phyloP scores from a whole-genome alignment of 352 stramenopile genomes.

The Pythium sp. region DNA sequence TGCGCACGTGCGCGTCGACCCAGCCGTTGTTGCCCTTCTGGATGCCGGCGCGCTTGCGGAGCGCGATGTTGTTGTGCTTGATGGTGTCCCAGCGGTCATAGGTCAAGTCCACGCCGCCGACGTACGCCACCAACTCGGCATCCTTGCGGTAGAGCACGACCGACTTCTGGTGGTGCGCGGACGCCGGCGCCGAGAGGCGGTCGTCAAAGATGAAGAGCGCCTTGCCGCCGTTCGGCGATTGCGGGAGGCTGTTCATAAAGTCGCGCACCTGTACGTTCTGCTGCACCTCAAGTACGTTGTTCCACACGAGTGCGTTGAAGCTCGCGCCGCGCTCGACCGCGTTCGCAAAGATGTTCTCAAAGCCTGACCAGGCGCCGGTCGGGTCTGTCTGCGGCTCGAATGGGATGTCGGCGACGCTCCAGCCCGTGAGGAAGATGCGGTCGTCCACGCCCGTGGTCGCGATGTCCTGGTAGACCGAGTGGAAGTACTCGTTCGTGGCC shows the following conservation, averaged over 20 bases:
- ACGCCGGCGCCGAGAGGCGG: slow-evolving; percentile 20
- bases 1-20: slow-evolving; percentile 44
- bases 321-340: slow-evolving; percentile 33
- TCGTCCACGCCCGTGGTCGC: slow-evolving; percentile 27
- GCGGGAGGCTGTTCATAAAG: slow-evolving; percentile 53
- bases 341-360: slow-evolving; percentile 31
- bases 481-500: slow-evolving; percentile 47
- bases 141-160: slow-evolving; percentile 16
- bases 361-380: slow-evolving; percentile 28
- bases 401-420: slow-evolving; percentile 53
- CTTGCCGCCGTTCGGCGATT: slow-evolving; percentile 22
- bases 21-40: slow-evolving; percentile 42
- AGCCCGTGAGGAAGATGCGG: slow-evolving; percentile 50
- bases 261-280: slow-evolving; percentile 60
- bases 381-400: slow-evolving; percentile 36
- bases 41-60: slow-evolving; percentile 33
- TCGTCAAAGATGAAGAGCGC: slow-evolving; percentile 49
- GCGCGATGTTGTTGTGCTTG: slow-evolving; percentile 37
- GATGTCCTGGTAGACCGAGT: slow-evolving; percentile 44
- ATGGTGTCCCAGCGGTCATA: slow-evolving; percentile 65
- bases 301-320: slow-evolving; percentile 59
- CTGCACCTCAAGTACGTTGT: slow-evolving; percentile 48
- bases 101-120: slow-evolving; percentile 50
- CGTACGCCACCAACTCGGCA: slow-evolving; percentile 27
- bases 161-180: slow-evolving; percentile 53